Conservation (phyloP, 257 asterid species). For the Jasminum sambac region DNA sequence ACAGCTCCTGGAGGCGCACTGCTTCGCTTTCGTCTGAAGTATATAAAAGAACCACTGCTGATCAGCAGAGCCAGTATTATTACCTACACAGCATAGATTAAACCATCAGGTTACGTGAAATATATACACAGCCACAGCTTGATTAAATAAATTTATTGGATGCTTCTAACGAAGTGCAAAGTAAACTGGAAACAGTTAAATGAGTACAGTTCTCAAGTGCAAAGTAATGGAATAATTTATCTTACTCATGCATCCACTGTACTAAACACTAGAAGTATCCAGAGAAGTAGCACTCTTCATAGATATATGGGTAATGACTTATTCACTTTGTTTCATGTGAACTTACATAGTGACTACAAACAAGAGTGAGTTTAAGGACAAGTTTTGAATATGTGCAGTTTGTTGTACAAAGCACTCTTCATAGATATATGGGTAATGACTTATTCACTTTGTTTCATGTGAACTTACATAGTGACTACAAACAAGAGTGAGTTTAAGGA, state of each 20-base stretch:
- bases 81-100: slow-evolving; percentile 38
- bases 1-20: slow-evolving; percentile 53
- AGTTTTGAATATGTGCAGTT: neutral
- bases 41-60: slow-evolving; percentile 77
- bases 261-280: neutral
- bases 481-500: neutral
- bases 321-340: neutral
- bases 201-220: neutral
- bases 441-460: neutral
- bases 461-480: neutral
- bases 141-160: neutral
- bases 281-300: neutral
- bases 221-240: neutral
- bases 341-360: neutral
- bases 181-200: neutral
- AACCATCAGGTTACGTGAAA: neutral
- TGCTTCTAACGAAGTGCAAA: neutral
- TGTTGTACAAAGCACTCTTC: neutral
- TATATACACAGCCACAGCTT: neutral
- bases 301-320: neutral
- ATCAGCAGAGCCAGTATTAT: slow-evolving; percentile 66
- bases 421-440: neutral
- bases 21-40: slow-evolving; percentile 58
- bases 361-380: neutral
- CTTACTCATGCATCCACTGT: neutral